These are phyloP conservation scores for Musa balbisiana DNA, from an alignment of 202 grass and related monocot species.

Conservation along the genomic window DNA sequence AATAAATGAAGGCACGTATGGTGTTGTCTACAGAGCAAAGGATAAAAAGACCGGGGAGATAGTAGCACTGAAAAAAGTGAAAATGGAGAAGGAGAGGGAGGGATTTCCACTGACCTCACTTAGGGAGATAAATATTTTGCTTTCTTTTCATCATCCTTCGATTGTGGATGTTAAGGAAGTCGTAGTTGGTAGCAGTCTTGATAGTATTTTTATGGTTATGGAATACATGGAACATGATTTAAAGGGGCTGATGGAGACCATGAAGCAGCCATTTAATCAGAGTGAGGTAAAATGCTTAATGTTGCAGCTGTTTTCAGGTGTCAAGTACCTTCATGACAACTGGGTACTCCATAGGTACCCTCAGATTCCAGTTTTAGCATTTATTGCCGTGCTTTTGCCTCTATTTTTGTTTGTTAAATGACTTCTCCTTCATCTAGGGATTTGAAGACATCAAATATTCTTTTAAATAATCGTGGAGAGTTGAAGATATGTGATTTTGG, in stretches of 20 bases:
- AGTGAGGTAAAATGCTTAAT: constrained; percentile 88
- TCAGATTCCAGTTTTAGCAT: constrained; percentile 2
- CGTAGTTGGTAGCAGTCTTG: constrained; percentile 58
- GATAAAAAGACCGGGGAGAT: constrained; percentile 65
- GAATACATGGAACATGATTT: constrained; percentile 92
- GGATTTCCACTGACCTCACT: constrained; percentile 73
- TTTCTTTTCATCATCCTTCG: constrained; percentile 64
- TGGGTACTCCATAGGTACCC: constrained; percentile 80
- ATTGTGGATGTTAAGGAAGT: constrained; percentile 88
- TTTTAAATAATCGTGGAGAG: not conserved
- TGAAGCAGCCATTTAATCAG: constrained; percentile 71
- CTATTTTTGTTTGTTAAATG: not conserved
- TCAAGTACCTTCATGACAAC: constrained; percentile 84
- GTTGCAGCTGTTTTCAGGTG: constrained; percentile 70
- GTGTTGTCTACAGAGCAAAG: constrained; percentile 72
- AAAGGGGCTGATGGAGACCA: constrained; percentile 73
- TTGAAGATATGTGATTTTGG: constrained; percentile 5
- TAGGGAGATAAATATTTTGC: constrained; percentile 82
- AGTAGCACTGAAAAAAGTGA: constrained; percentile 85
- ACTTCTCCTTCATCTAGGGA: not conserved
- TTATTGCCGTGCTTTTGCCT: not conserved
- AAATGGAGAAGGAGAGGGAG: constrained; percentile 67
- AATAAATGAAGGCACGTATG: constrained; percentile 85
- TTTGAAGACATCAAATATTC: not conserved
- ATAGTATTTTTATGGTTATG: constrained; percentile 87